These are phyloP conservation scores for Exserohilum turcica DNA, from an alignment of 2,329 filamentous ascomycete genomes.

Conservation along the genomic window DNA sequence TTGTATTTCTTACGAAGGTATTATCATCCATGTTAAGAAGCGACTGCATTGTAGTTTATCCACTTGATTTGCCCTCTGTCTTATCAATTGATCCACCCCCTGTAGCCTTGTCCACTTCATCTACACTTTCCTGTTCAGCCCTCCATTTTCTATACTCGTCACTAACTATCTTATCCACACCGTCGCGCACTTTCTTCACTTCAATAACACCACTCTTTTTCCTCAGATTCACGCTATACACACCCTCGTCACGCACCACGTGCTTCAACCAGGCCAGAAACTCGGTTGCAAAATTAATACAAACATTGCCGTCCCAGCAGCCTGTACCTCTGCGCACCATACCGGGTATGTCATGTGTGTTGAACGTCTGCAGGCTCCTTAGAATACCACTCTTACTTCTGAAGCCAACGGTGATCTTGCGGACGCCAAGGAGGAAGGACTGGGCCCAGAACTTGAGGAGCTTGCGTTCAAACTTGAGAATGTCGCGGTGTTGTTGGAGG, in stretches of 20 bases:
- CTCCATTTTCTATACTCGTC: slow-evolving; percentile 77
- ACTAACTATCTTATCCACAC: slow-evolving; percentile 76
- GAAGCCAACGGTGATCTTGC: slow-evolving; percentile 89
- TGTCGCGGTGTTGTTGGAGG: slow-evolving; percentile 65
- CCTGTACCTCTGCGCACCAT: slow-evolving; percentile 71
- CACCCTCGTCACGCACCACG: slow-evolving; percentile 68
- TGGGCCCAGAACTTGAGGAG: slow-evolving; percentile 97
- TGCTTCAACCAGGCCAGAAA: slow-evolving; percentile 77
- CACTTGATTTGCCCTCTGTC: too few species aligned
- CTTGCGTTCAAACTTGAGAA: slow-evolving; percentile 82
- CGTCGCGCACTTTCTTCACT: slow-evolving; percentile 74
- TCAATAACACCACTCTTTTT: slow-evolving; percentile 71
- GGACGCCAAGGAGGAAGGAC: slow-evolving; percentile 90
- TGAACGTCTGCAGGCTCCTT: slow-evolving; percentile 73
- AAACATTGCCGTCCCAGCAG: slow-evolving; percentile 89
- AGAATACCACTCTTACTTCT: slow-evolving; percentile 75
- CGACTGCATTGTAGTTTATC: neutral
- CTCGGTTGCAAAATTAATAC: slow-evolving; percentile 83
- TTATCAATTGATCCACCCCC: too few species aligned
- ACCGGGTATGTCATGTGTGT: slow-evolving; percentile 77
- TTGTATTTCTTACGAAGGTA: too few species aligned
- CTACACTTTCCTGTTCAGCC: neutral
- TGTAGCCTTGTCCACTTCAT: neutral
- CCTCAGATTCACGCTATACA: slow-evolving; percentile 77
- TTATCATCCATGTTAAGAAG: too few species aligned